These are phyloP conservation scores for Blastomyces percursus DNA, from an alignment of 2,329 filamentous ascomycete species.

Conservation along the genomic window DNA sequence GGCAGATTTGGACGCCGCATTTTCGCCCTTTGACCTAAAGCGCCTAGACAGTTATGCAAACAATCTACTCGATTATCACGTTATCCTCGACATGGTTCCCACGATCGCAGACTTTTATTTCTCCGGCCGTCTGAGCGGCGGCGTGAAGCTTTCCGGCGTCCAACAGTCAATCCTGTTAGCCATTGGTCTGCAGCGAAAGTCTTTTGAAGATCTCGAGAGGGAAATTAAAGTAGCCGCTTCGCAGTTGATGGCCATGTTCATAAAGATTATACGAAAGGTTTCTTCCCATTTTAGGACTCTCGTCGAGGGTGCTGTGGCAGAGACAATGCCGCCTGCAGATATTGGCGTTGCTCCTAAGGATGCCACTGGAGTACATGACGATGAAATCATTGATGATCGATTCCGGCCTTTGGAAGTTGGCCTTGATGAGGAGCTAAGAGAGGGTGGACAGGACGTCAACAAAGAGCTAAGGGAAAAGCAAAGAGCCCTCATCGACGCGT, in stretches of 20 bases:
- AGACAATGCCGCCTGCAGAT: conserved; percentile 50
- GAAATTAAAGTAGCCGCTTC: conserved; percentile 63
- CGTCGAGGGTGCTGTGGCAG: conserved; percentile 61
- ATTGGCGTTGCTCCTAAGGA: conserved; percentile 21
- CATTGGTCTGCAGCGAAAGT: conserved; percentile 82
- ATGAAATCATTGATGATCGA: conserved; percentile 53
- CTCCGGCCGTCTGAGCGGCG: conserved; percentile 56
- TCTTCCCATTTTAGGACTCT: conserved; percentile 65
- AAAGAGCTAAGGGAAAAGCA: conserved; percentile 65
- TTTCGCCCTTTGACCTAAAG: conserved; percentile 91
- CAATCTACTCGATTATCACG: conserved; percentile 95
- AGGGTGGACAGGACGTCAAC: conserved; percentile 68
- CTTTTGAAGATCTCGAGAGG: conserved; percentile 65
- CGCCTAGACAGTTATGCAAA: conserved; percentile 90
- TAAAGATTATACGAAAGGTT: conserved; percentile 87
- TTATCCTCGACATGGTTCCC: conserved; percentile 86
- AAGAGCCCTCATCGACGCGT: conserved; percentile 75
- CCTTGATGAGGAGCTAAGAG: conserved; percentile 72
- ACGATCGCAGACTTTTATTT: conserved; percentile 77
- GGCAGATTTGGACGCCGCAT: conserved; percentile 59
- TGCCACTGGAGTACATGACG: conserved; percentile 55
- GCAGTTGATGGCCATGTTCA: conserved; percentile 91
- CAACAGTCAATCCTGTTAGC: conserved; percentile 83
- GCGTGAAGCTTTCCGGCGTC: conserved; percentile 64
- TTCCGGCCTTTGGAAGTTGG: conserved; percentile 61